Conservation (phyloP, 164 flowering plant genomes). For the Magnolia changhungtana region DNA sequence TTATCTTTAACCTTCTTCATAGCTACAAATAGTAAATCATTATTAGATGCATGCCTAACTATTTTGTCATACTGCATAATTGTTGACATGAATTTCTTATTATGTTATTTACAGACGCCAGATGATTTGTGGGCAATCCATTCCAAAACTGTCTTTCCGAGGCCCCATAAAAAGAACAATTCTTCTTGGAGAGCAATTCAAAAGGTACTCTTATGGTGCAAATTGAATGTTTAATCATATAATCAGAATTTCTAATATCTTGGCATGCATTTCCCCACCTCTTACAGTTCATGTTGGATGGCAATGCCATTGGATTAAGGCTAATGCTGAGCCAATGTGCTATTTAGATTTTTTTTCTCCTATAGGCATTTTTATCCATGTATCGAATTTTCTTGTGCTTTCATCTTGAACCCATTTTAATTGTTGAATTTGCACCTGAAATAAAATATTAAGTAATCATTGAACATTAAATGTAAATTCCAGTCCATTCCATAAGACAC, state of each 20-base stretch:
- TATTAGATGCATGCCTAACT: not conserved
- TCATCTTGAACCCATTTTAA: not conserved
- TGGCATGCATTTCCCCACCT: not conserved
- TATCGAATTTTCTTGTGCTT: not conserved
- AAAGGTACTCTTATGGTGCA: slow-evolving; percentile 45
- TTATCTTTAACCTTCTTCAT: too few relatives aligned
- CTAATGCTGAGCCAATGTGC: not conserved
- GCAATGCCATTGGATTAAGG: not conserved
- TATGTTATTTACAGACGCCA: slow-evolving; percentile 48
- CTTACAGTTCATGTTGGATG: too few relatives aligned
- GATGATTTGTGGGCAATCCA: slow-evolving; percentile 90
- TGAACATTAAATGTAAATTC: too few relatives aligned
- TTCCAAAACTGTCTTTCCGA: slow-evolving; percentile 69
- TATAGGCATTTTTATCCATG: not conserved
- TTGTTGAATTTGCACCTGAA: too few relatives aligned
- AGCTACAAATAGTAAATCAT: not conserved
- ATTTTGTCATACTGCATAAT: not conserved
- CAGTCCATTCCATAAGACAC: too few relatives aligned
- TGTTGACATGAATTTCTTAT: slow-evolving; percentile 1
- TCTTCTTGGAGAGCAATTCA: slow-evolving; percentile 79
- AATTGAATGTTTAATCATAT: not conserved
- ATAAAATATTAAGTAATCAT: too few relatives aligned
- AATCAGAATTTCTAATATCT: not conserved
- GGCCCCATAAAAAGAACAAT: slow-evolving; percentile 68
- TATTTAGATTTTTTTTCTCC: not conserved